Conservation (phyloP, 345 rosid genomes). For the Eucalyptus camaldulensis region DNA sequence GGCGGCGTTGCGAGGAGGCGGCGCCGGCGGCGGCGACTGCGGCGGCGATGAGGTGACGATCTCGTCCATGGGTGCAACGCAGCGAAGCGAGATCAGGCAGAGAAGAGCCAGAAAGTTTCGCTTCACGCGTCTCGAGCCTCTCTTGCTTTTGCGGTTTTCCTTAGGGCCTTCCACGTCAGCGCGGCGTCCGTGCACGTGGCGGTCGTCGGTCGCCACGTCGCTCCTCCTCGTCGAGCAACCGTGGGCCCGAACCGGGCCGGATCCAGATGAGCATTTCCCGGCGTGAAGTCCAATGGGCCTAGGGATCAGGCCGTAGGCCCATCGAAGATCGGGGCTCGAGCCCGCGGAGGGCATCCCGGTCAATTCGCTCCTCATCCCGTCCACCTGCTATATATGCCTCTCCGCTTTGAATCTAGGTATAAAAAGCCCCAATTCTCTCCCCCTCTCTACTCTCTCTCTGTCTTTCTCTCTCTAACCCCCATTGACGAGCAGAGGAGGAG, state of each 20-base stretch:
- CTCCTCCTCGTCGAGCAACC: background rate
- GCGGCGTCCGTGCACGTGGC: background rate
- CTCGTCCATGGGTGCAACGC: slow-evolving; percentile 7
- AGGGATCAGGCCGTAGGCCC: background rate
- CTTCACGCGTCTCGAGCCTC: background rate
- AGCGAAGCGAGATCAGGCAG: background rate
- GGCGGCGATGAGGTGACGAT: background rate
- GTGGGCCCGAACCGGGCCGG: background rate
- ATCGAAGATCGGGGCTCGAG: background rate
- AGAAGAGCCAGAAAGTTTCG: background rate
- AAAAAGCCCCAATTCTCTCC: slow-evolving; percentile 38
- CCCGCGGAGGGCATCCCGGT: slow-evolving; percentile 10
- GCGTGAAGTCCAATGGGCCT: background rate
- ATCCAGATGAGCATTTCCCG: background rate
- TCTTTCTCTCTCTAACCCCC: background rate
- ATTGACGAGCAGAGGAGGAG: background rate
- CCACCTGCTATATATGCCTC: slow-evolving; percentile 43
- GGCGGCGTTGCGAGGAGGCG: background rate
- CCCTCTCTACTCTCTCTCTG: background rate
- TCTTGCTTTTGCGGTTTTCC: background rate
- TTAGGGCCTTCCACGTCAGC: background rate
- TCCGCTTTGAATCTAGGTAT: slow-evolving; percentile 76
- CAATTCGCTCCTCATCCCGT: background rate
- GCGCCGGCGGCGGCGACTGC: background rate
- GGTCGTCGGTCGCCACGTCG: background rate